Evolutionary conservation across 768 basidiomycete species (phyloP).

Genomic region (Amanita fuliginea): DNA sequence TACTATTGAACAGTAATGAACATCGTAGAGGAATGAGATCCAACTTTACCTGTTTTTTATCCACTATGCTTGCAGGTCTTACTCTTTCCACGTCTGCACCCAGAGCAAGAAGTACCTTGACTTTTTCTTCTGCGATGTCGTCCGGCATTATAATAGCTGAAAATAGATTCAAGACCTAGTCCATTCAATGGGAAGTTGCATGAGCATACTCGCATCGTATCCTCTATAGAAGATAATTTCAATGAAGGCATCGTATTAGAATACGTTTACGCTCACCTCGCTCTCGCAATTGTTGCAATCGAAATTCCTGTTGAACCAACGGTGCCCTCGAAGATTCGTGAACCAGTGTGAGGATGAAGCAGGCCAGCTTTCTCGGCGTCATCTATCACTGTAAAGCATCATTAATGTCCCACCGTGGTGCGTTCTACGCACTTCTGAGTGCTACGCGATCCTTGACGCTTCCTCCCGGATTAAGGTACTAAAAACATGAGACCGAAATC

Average conservation of each 20-base stretch:
- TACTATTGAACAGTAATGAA: slow-evolving; percentile 28
- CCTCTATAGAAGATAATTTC: slow-evolving; percentile 37
- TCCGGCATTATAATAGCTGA: slow-evolving; percentile 81
- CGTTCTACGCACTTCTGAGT: slow-evolving; percentile 51
- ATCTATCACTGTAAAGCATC: slow-evolving; percentile 61
- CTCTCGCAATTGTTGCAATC: slow-evolving; percentile 84
- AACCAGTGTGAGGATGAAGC: slow-evolving; percentile 77
- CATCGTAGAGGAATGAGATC: not conserved
- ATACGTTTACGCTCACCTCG: slow-evolving; percentile 41
- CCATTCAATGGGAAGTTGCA: not conserved
- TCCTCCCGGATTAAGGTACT: slow-evolving; percentile 96
- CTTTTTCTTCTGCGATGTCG: slow-evolving; percentile 86
- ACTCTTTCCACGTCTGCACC: slow-evolving; percentile 88
- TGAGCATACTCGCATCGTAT: slow-evolving; percentile 67
- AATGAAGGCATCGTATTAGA: not conserved
- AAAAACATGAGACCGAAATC: not conserved
- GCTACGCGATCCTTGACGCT: slow-evolving; percentile 99
- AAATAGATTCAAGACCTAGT: slow-evolving; percentile 14
- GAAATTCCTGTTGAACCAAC: slow-evolving; percentile 96
- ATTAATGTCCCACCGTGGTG: not conserved
- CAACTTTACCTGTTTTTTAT: slow-evolving; percentile 75
- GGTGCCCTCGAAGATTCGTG: slow-evolving; percentile 94
- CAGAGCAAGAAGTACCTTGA: slow-evolving; percentile 68
- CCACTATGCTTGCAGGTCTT: slow-evolving; percentile 91
- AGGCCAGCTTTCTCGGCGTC: slow-evolving; percentile 83